Conservation (phyloP, 2,329 filamentous ascomycete species). For the Hypoxylon sp. region DNA sequence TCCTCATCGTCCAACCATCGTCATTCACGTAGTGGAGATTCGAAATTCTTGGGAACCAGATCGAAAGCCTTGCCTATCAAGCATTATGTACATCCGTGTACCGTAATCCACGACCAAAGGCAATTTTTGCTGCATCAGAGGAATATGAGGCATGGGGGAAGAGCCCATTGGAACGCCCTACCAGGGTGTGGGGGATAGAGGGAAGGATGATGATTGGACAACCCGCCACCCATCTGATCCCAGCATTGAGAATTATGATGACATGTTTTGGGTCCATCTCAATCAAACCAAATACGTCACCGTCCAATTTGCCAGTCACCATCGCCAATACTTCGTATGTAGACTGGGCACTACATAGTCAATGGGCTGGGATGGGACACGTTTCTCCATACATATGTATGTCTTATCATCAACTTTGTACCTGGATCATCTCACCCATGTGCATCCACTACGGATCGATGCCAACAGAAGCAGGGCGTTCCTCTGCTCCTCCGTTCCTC, state of each 20-base stretch:
- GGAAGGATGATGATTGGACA: constrained; percentile 35
- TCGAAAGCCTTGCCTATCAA: constrained; percentile 21
- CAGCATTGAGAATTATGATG: constrained; percentile 40
- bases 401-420: constrained; percentile 14
- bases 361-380: constrained; percentile 6
- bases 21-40: constrained; percentile 14
- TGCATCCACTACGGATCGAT: constrained; percentile 18
- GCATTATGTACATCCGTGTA: not conserved
- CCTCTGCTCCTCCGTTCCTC: constrained; percentile 15
- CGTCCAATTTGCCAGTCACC: constrained; percentile 18
- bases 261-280: constrained; percentile 36
- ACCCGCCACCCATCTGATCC: constrained; percentile 36
- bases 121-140: constrained; percentile 2
- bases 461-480: constrained; percentile 12
- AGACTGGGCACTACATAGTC: not conserved
- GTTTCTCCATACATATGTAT: constrained; percentile 2
- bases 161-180: constrained; percentile 13
- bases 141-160: constrained; percentile 14
- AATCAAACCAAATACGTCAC: constrained; percentile 44
- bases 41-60: constrained; percentile 18
- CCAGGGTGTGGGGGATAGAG: constrained; percentile 24
- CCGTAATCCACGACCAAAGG: constrained; percentile 3
- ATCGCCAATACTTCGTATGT: constrained; percentile 14
- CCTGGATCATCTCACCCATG: constrained; percentile 32
- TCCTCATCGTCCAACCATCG: constrained; percentile 11